phyloP scores from a whole-genome alignment of 108 stramenopile species.

The Parmales sp. region DNA sequence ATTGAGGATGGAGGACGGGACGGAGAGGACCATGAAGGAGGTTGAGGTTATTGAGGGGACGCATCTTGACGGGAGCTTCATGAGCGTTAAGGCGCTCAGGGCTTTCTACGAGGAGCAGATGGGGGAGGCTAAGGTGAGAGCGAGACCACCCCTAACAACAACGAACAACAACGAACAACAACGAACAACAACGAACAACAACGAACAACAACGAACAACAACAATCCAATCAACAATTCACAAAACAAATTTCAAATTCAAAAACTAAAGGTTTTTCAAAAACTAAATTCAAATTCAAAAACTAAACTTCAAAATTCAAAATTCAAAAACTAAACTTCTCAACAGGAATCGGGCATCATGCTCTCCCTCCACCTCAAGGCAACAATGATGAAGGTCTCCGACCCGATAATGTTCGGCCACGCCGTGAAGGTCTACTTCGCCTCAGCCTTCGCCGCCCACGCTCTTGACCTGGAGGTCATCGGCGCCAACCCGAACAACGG shows the following conservation, averaged over 20 bases:
- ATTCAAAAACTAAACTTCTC: too few species aligned
- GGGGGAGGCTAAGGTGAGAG: slow-evolving; percentile 69
- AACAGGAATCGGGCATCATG: slow-evolving; percentile 5
- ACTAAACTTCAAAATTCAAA: too few species aligned
- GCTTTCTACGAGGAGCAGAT: slow-evolving; percentile 69
- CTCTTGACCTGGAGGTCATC: slow-evolving; percentile 52
- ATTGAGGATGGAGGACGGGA: slow-evolving; percentile 45
- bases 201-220: too few species aligned
- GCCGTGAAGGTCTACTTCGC: slow-evolving; percentile 76
- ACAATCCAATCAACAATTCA: too few species aligned
- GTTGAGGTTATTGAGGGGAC: too few species aligned
- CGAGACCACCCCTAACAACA: slow-evolving; percentile 58
- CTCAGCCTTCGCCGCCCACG: slow-evolving; percentile 68
- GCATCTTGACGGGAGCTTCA: slow-evolving; percentile 67
- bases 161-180: too few species aligned
- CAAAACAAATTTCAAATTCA: too few species aligned
- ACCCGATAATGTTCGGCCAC: slow-evolving; percentile 87
- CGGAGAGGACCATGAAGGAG: slow-evolving; percentile 57
- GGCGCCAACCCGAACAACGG: slow-evolving; percentile 84
- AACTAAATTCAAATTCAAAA: too few species aligned
- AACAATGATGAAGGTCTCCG: slow-evolving; percentile 91
- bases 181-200: too few species aligned
- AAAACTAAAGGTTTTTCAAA: too few species aligned
- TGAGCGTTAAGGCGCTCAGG: slow-evolving; percentile 49
- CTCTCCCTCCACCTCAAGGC: slow-evolving; percentile 67